These are phyloP conservation scores for Suhomyces sp. DNA, from an alignment of 805 yeast species.

Conservation along the genomic window DNA sequence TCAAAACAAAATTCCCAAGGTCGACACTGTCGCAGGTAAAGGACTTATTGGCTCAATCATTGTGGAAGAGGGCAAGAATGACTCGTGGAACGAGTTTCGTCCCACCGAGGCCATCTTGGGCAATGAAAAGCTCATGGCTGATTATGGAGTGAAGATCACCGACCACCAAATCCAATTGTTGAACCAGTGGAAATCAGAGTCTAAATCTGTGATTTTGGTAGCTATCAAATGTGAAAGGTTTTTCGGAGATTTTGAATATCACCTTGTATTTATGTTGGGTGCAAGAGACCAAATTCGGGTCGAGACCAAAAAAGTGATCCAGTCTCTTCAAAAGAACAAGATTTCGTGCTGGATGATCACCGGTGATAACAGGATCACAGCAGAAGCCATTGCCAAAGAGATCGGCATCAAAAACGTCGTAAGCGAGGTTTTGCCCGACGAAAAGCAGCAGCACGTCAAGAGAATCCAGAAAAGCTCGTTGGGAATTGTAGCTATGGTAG, in stretches of 20 bases:
- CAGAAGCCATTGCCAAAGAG: slow-evolving; percentile 61
- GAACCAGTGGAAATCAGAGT: slow-evolving; percentile 56
- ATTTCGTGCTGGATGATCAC: slow-evolving; percentile 73
- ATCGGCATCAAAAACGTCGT: slow-evolving; percentile 61
- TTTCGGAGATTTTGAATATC: slow-evolving; percentile 27
- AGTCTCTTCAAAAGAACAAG: slow-evolving; percentile 30
- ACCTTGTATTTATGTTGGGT: slow-evolving; percentile 49
- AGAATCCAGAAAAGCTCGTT: slow-evolving; percentile 45
- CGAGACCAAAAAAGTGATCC: slow-evolving; percentile 55
- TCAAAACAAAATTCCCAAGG: slow-evolving; percentile 42
- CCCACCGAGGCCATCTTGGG: slow-evolving; percentile 50
- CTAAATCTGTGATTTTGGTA: slow-evolving; percentile 61
- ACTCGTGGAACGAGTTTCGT: slow-evolving; percentile 29
- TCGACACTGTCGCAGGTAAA: slow-evolving; percentile 56
- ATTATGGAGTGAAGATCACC: slow-evolving; percentile 40
- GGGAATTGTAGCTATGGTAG: slow-evolving; percentile 61
- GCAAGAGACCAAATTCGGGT: slow-evolving; percentile 60
- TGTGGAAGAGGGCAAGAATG: slow-evolving; percentile 16
- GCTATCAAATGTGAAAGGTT: slow-evolving; percentile 37
- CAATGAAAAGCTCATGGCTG: slow-evolving; percentile 56
- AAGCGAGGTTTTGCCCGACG: slow-evolving; percentile 72
- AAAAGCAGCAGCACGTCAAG: slow-evolving; percentile 59
- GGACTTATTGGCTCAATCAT: slow-evolving; percentile 51
- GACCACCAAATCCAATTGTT: slow-evolving; percentile 34
- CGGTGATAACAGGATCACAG: slow-evolving; percentile 69